Evolutionary conservation across 805 yeast species (phyloP), one percentile per base, ranked within the genome.

Genomic region (Ogataea ramenticola): DNA sequence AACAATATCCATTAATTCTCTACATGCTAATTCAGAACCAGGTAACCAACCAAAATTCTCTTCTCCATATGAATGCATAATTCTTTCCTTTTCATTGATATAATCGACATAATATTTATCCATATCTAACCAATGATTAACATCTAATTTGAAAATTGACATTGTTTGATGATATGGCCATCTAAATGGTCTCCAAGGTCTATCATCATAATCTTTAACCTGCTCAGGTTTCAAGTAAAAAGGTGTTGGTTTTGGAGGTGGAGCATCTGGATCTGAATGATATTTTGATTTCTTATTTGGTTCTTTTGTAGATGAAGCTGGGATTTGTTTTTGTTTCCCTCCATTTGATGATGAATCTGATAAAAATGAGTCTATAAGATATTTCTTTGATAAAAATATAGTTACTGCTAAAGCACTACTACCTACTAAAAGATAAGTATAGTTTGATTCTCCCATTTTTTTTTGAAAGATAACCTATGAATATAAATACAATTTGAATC

Each of bases 91-190:
- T 55, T 82, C 87, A 48, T 74, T 67, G 44, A 81, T 72, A 53
- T 82, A 82, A 49, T 78, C 80, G 59, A 78, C 68, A 55, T 81
- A 82, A 61, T 79, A 82, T 58, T 80, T 82, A 59, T 82, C 89
- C 88, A 82, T 82, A 54, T 82, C 88, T 50, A 82, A 62, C 89
- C 89, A 82, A 62, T 82, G 84, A 59, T 82, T 81, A 32, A 80
- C 67, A 55, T 82, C 86, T n/a, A 82, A 68, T 56, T 77, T 79
- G 66, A 72, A 82, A 40, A 82, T 80, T 15, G 83, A 74, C 89
- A 82, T 82, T 2, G 88, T 82, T 61, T 82, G 89, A 60, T 82
- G 87, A 55, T 82, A 82, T 26, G 89, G 89, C 81, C 85, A 80
- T 54, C 89, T 67, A 64, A 82, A 82, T 9, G 88, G 88, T 62